Evolutionary conservation across 129 eudicot species (phyloP), one percentile per base, ranked within the genome.

Genomic region (Helianthus annuus): DNA sequence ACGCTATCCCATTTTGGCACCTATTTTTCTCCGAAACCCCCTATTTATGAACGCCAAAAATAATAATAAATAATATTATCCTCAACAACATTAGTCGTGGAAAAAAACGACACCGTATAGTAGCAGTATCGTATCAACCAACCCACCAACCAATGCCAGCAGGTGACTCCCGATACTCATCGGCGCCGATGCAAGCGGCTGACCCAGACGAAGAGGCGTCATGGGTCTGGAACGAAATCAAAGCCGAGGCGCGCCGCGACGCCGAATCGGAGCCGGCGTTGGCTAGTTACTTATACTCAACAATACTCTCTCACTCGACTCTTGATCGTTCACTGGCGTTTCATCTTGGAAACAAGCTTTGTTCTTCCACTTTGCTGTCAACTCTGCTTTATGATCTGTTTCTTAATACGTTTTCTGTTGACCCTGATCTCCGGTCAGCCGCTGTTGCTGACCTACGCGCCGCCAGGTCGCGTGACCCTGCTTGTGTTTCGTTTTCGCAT

Each of bases 211-310:
- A 77, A 16, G 97, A 81, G 51, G 90, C 87, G 4, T 48, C 79
- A 2, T 79, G 94, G 83, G 76, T 92, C 29, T 93, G 98, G 97
- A 59, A 48, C 4, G 83, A 85, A 64, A 93, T 93, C 24, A 83
- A 87, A 64, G 91, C 88, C 13, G 98, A 87, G 80, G 91, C 96
- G 0, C 85, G 91, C 3, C 80, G 74, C 0, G 97, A 90, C 64
- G 97, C 92, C 1, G 98, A 93, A 27, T 85, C 87, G 39, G 98
- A 93, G 80, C 98, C 98, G 64, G 92, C 96, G 7, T 81, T 93
- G 48, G 95, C 98, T 2, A 85, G 92, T 49, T 93, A 87, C 79
- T 65, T 87, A 1, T 93, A 83, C 71, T 85, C 92, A 7, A 87
- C 98, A 1, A 89, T 93, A 72, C 81, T 93, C 2, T 83, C 92